phyloP scores from a whole-genome alignment of 805 yeast species.

The Blastobotrys muscicola region DNA sequence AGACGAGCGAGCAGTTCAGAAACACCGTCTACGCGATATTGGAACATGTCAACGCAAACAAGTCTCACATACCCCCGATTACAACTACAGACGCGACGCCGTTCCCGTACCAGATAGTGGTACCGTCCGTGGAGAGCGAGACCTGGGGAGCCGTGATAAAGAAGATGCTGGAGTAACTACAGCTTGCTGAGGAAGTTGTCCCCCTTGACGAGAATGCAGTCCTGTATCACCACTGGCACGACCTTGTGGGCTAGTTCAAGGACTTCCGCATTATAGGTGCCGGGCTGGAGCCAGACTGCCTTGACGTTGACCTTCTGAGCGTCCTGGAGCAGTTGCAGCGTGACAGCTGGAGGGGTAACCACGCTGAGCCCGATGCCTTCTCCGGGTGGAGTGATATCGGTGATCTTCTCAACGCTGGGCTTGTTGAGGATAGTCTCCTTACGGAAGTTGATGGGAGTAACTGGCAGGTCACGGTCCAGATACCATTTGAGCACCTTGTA shows the following conservation, averaged over 20 bases:
- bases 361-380: slow-evolving; percentile 43
- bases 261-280: slow-evolving; percentile 50
- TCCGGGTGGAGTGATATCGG: slow-evolving; percentile 25
- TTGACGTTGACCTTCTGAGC: slow-evolving; percentile 31
- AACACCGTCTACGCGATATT: slow-evolving; percentile 38
- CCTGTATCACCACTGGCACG: slow-evolving; percentile 33
- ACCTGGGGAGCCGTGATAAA: slow-evolving; percentile 31
- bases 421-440: slow-evolving; percentile 39
- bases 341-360: slow-evolving; percentile 64
- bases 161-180: slow-evolving; percentile 18
- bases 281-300: slow-evolving; percentile 80
- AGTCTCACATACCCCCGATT: slow-evolving; percentile 66
- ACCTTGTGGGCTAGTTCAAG: slow-evolving; percentile 21
- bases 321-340: slow-evolving; percentile 37
- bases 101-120: slow-evolving; percentile 43
- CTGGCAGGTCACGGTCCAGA: slow-evolving; percentile 43
- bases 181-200: slow-evolving; percentile 27
- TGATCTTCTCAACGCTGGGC: slow-evolving; percentile 26
- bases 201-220: slow-evolving; percentile 67
- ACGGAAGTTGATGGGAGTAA: slow-evolving; percentile 56
- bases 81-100: slow-evolving; percentile 57
- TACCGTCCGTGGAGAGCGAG: slow-evolving; percentile 20
- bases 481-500: slow-evolving; percentile 65
- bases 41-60: slow-evolving; percentile 44
- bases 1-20: slow-evolving; percentile 32